A percentile compares a stretch with the other conserved stretches of the same genome.
These are phyloP conservation scores for Craspedostauros australis DNA, from an alignment of 108 stramenopile species.

Conservation along the genomic window DNA sequence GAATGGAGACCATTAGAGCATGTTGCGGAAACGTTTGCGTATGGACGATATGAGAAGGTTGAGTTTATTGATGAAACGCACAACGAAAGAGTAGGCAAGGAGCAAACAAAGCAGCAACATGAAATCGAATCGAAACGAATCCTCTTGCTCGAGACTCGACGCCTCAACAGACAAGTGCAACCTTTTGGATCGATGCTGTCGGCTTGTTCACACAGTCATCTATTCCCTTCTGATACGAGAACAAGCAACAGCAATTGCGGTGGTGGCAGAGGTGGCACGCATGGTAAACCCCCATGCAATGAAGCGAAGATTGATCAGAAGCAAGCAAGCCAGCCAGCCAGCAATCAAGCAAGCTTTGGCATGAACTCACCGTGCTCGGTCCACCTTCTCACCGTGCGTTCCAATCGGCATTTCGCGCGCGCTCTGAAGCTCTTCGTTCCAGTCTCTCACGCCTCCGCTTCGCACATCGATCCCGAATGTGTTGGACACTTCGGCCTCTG, in stretches of 20 bases:
- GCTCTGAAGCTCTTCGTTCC: slow-evolving; percentile 94
- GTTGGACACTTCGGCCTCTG: slow-evolving; percentile 70
- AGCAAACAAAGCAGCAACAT: too few relatives aligned
- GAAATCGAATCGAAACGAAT: too few relatives aligned
- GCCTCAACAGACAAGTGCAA: too few relatives aligned
- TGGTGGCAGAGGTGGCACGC: not conserved
- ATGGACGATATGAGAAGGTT: too few relatives aligned
- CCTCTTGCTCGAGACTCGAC: too few relatives aligned
- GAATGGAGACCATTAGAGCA: not conserved
- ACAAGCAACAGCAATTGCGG: not conserved
- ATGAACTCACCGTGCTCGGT: slow-evolving; percentile 56
- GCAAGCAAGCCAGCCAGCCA: too few relatives aligned
- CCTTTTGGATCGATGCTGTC: too few relatives aligned
- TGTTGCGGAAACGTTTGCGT: not conserved
- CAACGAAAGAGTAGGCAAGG: too few relatives aligned
- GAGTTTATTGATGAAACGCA: too few relatives aligned
- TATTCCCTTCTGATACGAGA: not conserved
- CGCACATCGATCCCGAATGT: slow-evolving; percentile 86
- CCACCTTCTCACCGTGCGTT: slow-evolving; percentile 61
- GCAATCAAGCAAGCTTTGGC: too few relatives aligned
- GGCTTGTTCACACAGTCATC: too few relatives aligned
- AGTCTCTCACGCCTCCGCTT: slow-evolving; percentile 78
- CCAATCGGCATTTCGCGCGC: slow-evolving; percentile 76
- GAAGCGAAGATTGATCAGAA: too few relatives aligned
- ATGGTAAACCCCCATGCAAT: slow-evolving; percentile 4